phyloP scores from a whole-genome alignment of 139 green algal species.

The Closterium sp. region DNA sequence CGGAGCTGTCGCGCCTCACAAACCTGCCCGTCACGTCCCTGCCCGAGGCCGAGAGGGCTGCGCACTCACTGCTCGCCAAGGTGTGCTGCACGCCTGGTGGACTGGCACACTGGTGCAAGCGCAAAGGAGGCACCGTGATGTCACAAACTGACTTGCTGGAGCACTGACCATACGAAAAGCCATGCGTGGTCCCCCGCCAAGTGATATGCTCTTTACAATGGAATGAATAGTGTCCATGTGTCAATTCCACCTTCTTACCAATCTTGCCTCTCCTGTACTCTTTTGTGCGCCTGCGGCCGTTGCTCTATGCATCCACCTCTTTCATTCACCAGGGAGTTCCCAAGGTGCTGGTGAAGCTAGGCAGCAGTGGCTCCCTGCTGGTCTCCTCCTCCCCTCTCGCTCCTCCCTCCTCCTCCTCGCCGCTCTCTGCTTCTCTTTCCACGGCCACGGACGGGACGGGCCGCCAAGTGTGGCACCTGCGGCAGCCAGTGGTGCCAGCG shows the following conservation, averaged over 20 bases:
- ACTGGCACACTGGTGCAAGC: background rate
- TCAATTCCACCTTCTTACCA: too few species aligned
- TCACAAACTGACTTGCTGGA: too few species aligned
- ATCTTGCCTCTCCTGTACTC: too few species aligned
- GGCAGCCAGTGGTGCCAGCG: constrained; percentile 50
- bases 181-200: background rate
- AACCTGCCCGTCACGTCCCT: constrained; percentile 4
- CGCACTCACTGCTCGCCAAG: background rate
- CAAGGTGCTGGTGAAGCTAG: constrained; percentile 68
- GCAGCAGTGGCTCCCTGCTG: constrained; percentile 71
- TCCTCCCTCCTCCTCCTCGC: constrained; percentile 1
- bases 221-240: background rate
- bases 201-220: too few species aligned
- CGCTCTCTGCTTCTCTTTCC: background rate
- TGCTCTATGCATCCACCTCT: background rate
- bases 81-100: background rate
- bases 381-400: constrained; percentile 37
- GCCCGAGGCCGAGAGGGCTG: background rate
- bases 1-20: constrained; percentile 61
- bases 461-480: constrained; percentile 27
- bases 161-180: too few species aligned
- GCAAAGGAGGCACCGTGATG: too few species aligned
- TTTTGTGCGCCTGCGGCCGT: background rate
- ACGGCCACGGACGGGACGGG: background rate
- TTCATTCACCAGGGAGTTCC: background rate